Base-by-base conservation (phyloP, 2,329 filamentous ascomycete genomes). In the Ascochyta viciae-villosae region DNA sequence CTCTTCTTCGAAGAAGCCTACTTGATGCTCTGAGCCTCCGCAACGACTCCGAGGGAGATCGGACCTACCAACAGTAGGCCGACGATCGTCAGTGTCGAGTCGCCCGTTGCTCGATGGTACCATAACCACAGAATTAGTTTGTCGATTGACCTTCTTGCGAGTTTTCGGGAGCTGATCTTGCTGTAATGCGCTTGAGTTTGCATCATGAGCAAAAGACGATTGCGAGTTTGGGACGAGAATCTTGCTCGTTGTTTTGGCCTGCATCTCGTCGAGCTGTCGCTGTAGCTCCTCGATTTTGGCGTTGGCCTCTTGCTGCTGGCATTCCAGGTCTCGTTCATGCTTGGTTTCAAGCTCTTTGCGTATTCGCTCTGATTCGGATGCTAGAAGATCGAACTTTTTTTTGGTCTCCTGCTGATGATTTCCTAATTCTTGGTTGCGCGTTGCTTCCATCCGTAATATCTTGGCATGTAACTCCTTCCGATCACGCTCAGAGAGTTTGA, bases 101-200 rank as follows among this genome's bases (percentile, higher is more conserved):
- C 12, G 33, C 5, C 6, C 19, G 16, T 13, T 26, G 9, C 22
- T 39, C 9, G 34, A 44, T 19, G 34, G 4, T n/a, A 19, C 16
- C 8, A 53, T 31, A 8, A 45, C 49, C 4, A 62, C 46, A 2
- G 62, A 61, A 6, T 56, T 50, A 16, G 63, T 65, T 10, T 62
- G 51, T 8, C 68, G 61, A 29, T 58, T 57, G 22, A 68, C 57
- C 27, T 63, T 70, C 54, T 65, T 71, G 44, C 60, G 64, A 1
- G 31, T 24, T 10, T 45, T 68, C 4, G 13, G 42, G 10, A 10
- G 15, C 2, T 50, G 50, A 4, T 16, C 19, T 13, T 48, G 16
- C 12, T 48, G 48, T 12, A 39, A 44, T 13, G 12, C 16, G 6
- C 2, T 35, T 5, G 31, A 27, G 3, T 10, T 4, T 7, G 7